Conservation (phyloP, 306 rosid genomes). For the Castanea crenata region DNA sequence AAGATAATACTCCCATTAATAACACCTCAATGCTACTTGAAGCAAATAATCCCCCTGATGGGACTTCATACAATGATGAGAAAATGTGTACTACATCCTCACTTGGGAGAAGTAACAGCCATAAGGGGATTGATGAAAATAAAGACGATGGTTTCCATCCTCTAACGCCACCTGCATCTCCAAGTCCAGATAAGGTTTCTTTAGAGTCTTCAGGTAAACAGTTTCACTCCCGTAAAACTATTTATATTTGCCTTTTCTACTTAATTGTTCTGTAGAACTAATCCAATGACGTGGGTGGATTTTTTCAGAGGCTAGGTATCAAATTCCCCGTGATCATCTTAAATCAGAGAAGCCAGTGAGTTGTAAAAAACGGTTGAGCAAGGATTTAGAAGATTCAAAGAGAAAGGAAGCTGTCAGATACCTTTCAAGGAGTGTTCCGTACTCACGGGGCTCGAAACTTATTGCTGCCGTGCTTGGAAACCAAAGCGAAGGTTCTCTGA, state of each 20-base stretch:
- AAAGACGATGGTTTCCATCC: slow-evolving; percentile 35
- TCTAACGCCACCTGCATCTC: slow-evolving; percentile 61
- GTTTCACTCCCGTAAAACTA: background rate
- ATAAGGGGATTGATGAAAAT: slow-evolving; percentile 14
- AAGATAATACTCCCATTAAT: background rate
- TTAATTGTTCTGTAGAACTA: slow-evolving; percentile 9
- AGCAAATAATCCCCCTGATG: background rate
- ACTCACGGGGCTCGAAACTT: slow-evolving; percentile 41
- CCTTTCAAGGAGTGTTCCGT: slow-evolving; percentile 34
- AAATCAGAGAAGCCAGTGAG: slow-evolving; percentile 32
- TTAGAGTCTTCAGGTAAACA: slow-evolving; percentile 52
- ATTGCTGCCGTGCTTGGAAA: slow-evolving; percentile 30
- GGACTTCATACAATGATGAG: slow-evolving; percentile 13
- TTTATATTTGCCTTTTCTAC: background rate
- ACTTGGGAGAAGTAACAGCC: slow-evolving; percentile 8
- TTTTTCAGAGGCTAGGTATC: slow-evolving; percentile 36
- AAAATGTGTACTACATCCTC: background rate
- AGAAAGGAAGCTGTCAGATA: slow-evolving; percentile 51
- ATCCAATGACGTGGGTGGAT: slow-evolving; percentile 11
- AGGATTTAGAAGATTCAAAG: slow-evolving; percentile 23
- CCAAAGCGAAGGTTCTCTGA: slow-evolving; percentile 27
- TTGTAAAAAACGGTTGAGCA: slow-evolving; percentile 32
- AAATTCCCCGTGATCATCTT: slow-evolving; percentile 38
- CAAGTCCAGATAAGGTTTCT: slow-evolving; percentile 21
- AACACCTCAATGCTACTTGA: slow-evolving; percentile 10